Base-by-base conservation (phyloP, 2,329 filamentous ascomycete species). In the Stagonosporopsis vannaccii region DNA sequence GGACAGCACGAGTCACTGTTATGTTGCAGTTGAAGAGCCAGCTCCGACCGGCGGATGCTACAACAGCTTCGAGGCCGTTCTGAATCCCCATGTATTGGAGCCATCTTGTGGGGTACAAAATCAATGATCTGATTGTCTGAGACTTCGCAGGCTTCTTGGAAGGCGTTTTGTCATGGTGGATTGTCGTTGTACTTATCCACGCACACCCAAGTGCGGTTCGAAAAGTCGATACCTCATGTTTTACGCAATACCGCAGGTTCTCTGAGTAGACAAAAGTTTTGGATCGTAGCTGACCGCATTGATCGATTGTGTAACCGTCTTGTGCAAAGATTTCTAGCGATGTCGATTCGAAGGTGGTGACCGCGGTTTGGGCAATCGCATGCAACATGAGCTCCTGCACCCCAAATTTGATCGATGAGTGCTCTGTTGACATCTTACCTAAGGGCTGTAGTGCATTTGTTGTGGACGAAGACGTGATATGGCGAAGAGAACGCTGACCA, bases 321-420 rank as follows among this genome's bases (percentile, higher is more conserved):
- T 59, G 51, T 12, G 60, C 51, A 40, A 59, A 49, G n/a, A 63
- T 61, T 8, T 61, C 58, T 9, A 61, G 26, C 3, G 58, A 63
- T 4, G 45, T 55, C 26, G 60, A 33, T 17, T 59, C 33, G 19
- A 63, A 59, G 9, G 26, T 55, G 2, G 58, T 45, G 6, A 61
- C 41, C 7, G 55, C 55, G 7, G 55, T 61, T 12, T 51, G 49
- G 19, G 40, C 44, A 7, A 61, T 61, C 7, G 52, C 39, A 23
- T 59, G 51, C 1, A 63, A 15, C 58, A 61, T 59, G 8, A 63
- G 49, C 28, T 63, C 49, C 9, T 59, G 51, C 3, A 43, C n/a
- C 5, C 15, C 17, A 4, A 36, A 53, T 5, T 41, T 17, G 11
- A 8, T 36, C 2, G 22, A 30, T 32, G 32, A 23, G 19, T 45